Base-by-base conservation (phyloP, 805 yeast genomes). In the Candida gorgasii region DNA sequence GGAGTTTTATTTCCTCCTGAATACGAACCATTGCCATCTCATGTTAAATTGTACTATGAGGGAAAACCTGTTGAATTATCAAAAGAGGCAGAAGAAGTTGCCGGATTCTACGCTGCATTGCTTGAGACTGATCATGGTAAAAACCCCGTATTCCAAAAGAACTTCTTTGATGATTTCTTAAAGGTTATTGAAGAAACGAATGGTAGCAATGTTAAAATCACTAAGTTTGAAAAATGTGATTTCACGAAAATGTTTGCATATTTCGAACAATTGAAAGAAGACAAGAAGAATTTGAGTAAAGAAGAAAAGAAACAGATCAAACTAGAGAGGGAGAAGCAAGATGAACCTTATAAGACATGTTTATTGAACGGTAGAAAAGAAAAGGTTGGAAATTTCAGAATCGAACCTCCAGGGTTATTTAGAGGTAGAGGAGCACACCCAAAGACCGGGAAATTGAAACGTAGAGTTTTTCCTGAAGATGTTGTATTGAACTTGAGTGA, bases 361-460 rank as follows among this genome's bases (percentile, higher is more conserved):
- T 59, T 76, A 24, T 68, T 92, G 36, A 88, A 92, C 59, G 97
- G 97, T 13, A 77, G 96, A 52, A 84, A 78, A 55, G 97, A 92
- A 57, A 90, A 84, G 54, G 95, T 92, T 22, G 97, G 97, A 17
- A 92, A 92, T 60, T 92, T 92, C 62, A 74, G 92, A 57, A 83
- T 92, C 37, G 99, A 92, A 72, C 98, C 98, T 23, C 98, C 99
- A 0, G 97, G 96, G 1, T 69, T 92, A 42, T 92, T 90, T 60
- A 76, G 97, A 63, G 99, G 98, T 33, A 86, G 98, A 63, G 98
- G 97, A 57, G 89, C 92, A 0, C 98, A 90, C 62, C 98, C 98
- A 13, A 89, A 86, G 62, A 90, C 97, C 1, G 99, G 99, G 32
- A 87, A 84, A 59, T 66, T 89, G 44, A 92, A 92, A 61, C 79